A percentile compares a stretch with the other conserved stretches of the same genome.
phyloP scores from a whole-genome alignment of 257 asterid genomes.

The Primulina eburnea region DNA sequence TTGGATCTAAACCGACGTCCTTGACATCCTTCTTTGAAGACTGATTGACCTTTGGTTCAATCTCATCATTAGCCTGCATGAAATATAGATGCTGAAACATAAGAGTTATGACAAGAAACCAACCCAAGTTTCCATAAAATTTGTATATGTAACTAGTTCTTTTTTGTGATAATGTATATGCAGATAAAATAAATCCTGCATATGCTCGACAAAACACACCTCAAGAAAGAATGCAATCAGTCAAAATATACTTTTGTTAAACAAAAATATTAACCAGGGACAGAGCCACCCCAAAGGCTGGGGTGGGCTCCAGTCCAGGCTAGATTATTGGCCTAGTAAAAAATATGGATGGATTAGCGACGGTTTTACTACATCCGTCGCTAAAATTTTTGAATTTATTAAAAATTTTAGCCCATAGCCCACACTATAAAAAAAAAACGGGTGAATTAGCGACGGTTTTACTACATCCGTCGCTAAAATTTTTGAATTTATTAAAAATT shows the following conservation, averaged over 20 bases:
- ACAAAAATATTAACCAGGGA: too few species aligned
- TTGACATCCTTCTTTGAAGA: conserved; percentile 49
- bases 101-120: background rate
- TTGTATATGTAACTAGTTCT: background rate
- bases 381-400: too few species aligned
- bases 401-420: too few species aligned
- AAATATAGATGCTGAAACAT: background rate
- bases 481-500: too few species aligned
- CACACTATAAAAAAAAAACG: too few species aligned
- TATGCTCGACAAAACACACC: background rate
- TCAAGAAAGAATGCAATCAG: background rate
- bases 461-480: too few species aligned
- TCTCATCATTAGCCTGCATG: conserved; percentile 37
- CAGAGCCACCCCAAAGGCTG: too few species aligned
- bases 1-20: conserved; percentile 86
- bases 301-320: too few species aligned
- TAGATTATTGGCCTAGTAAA: too few species aligned
- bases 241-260: background rate
- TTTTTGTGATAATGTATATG: background rate
- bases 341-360: too few species aligned
- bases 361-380: too few species aligned
- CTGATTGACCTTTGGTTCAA: conserved; percentile 31
- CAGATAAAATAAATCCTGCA: background rate
- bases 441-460: too few species aligned
- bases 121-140: background rate